Conservation (phyloP, 1,139 yeast species). For the Hansenula lynferdii region DNA sequence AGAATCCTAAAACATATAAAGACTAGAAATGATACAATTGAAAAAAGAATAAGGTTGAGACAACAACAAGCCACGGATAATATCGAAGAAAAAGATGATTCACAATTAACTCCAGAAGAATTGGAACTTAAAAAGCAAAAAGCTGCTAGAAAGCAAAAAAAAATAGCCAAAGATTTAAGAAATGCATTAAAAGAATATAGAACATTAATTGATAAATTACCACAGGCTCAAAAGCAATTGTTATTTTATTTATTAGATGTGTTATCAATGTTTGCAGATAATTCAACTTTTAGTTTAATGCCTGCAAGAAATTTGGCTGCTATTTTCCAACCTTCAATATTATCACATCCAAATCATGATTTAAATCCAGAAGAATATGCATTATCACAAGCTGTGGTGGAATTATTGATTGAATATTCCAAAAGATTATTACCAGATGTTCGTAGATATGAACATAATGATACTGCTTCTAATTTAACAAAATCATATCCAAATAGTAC, state of each 20-base stretch:
- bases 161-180: conserved; percentile 52
- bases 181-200: conserved; percentile 72
- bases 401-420: conserved; percentile 83
- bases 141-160: conserved; percentile 33
- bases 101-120: conserved; percentile 28
- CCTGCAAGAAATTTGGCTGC: conserved; percentile 92
- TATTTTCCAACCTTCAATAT: conserved; percentile 89
- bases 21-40: conserved; percentile 33
- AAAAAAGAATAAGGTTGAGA: conserved; percentile 21
- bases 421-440: conserved; percentile 67
- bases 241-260: conserved; percentile 86
- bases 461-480: conserved; percentile 11
- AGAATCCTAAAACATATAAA: conserved; percentile 60
- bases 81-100: conserved; percentile 13
- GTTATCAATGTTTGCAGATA: conserved; percentile 79
- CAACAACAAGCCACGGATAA: conserved; percentile 13
- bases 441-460: conserved; percentile 20
- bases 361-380: conserved; percentile 91
- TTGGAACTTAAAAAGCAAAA: conserved; percentile 28
- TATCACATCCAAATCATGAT: conserved; percentile 91
- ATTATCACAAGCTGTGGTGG: conserved; percentile 79
- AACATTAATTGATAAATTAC: conserved; percentile 57
- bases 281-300: conserved; percentile 79
- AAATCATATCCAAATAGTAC: neutral
- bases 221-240: conserved; percentile 70